A percentile compares a stretch with the other conserved stretches of the same genome.
These are phyloP conservation scores for Patellaria atrata DNA, from an alignment of 495 filamentous ascomycete species.

Conservation along the genomic window DNA sequence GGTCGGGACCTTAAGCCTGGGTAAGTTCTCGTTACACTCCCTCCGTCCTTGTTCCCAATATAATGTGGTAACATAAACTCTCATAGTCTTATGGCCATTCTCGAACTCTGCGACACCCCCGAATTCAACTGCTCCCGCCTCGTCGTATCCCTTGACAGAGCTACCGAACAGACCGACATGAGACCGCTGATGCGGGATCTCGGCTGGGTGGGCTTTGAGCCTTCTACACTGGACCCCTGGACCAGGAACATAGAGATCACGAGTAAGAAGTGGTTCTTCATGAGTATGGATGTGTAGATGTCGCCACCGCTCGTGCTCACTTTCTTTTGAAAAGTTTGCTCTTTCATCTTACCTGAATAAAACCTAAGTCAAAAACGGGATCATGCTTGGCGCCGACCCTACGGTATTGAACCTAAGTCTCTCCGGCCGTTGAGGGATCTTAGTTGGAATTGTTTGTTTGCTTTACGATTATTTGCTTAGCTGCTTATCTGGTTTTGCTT, in stretches of 20 bases:
- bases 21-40: conserved; percentile 49
- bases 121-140: conserved; percentile 61
- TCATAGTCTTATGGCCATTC: conserved; percentile 68
- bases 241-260: conserved; percentile 37
- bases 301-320: too few species aligned
- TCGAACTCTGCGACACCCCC: conserved; percentile 62
- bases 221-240: conserved; percentile 66
- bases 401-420: too few species aligned
- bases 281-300: conserved; percentile 77
- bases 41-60: conserved; percentile 5
- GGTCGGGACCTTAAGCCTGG: conserved; percentile 72
- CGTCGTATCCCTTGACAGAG: conserved; percentile 65
- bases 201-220: conserved; percentile 83
- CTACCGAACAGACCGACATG: conserved; percentile 38
- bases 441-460: too few species aligned
- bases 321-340: too few species aligned
- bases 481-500: too few species aligned
- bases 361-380: too few species aligned
- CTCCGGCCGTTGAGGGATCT: too few species aligned
- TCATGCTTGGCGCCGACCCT: too few species aligned
- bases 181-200: conserved; percentile 59
- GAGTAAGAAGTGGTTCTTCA: conserved; percentile 68
- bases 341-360: too few species aligned
- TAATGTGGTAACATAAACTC: conserved; percentile 7
- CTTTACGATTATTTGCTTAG: too few species aligned